Conservation (phyloP, 2,329 filamentous ascomycete species). For the Grosmannia huntii region DNA sequence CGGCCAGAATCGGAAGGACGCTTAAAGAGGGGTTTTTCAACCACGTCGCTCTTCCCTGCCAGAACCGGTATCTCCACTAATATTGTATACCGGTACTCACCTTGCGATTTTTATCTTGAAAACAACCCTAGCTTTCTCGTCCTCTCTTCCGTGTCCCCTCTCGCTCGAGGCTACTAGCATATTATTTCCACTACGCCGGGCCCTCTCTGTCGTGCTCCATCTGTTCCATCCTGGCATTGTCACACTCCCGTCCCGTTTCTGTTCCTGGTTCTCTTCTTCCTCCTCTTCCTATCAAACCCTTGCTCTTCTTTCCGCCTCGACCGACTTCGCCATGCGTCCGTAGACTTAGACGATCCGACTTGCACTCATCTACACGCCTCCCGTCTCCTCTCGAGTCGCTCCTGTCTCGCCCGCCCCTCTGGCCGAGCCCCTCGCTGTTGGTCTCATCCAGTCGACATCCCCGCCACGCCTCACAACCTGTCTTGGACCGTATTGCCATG, state of each 20-base stretch:
- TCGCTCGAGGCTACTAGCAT: background rate
- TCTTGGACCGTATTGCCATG: constrained; percentile 5
- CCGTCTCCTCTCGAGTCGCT: background rate
- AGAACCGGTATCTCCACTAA: background rate
- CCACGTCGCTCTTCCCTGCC: background rate
- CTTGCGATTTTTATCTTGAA: background rate
- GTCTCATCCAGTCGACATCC: background rate
- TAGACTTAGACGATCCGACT: background rate
- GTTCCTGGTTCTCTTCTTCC: background rate
- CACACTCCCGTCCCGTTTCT: background rate
- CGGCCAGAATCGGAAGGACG: constrained; percentile 6
- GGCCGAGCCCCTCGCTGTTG: background rate
- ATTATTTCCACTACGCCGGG: background rate
- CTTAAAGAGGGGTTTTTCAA: background rate
- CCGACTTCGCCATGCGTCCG: constrained; percentile 1
- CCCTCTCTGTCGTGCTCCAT: background rate
- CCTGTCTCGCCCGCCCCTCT: background rate
- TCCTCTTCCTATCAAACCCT: background rate
- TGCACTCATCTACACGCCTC: background rate
- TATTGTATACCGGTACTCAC: background rate
- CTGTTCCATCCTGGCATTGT: background rate
- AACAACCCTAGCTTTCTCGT: background rate
- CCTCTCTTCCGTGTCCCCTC: background rate
- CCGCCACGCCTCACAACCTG: background rate
- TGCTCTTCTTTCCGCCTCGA: background rate